phyloP scores from a whole-genome alignment of 768 basidiomycete species.

The Psilocybe sp. region DNA sequence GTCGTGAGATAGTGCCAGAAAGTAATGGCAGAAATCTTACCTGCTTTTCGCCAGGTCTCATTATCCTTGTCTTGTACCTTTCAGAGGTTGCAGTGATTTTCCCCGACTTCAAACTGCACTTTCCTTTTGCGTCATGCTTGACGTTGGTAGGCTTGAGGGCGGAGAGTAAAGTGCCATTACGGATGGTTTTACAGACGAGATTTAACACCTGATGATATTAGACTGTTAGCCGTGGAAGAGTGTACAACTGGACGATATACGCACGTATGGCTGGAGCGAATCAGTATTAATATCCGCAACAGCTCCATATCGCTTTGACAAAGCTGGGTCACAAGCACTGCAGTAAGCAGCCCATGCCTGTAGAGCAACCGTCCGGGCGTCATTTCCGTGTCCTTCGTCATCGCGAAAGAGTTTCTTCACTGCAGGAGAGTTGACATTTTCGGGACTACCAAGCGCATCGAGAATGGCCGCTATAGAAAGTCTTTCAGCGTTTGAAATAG shows the following conservation, averaged over 20 bases:
- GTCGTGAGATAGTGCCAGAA: neutral
- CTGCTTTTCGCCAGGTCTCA: constrained; percentile 10
- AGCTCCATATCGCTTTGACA: constrained; percentile 8
- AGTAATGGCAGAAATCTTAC: constrained; percentile 19
- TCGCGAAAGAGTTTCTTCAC: constrained; percentile 28
- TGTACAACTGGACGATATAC: neutral
- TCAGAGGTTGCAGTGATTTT: constrained; percentile 30
- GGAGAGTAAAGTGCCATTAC: constrained; percentile 34
- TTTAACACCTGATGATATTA: constrained; percentile 24
- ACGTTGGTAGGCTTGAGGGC: constrained; percentile 39
- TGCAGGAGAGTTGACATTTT: constrained; percentile 19
- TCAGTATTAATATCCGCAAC: constrained; percentile 23
- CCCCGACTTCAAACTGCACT: constrained; percentile 25
- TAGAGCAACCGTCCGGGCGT: constrained; percentile 25
- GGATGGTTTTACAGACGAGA: constrained; percentile 35
- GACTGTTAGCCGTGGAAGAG: constrained; percentile 1
- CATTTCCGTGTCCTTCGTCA: constrained; percentile 16
- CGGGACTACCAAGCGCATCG: constrained; percentile 35
- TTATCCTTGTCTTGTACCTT: constrained; percentile 46
- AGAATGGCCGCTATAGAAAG: constrained; percentile 32
- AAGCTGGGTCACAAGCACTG: constrained; percentile 24
- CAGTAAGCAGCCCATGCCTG: constrained; percentile 46
- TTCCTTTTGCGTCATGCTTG: constrained; percentile 43
- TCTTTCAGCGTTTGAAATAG: constrained; percentile 22
- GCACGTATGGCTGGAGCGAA: constrained; percentile 25